A percentile compares a stretch with the other conserved stretches of the same genome.
These are phyloP conservation scores for Lentinula lateritia DNA, from an alignment of 768 basidiomycete species.

Conservation along the genomic window DNA sequence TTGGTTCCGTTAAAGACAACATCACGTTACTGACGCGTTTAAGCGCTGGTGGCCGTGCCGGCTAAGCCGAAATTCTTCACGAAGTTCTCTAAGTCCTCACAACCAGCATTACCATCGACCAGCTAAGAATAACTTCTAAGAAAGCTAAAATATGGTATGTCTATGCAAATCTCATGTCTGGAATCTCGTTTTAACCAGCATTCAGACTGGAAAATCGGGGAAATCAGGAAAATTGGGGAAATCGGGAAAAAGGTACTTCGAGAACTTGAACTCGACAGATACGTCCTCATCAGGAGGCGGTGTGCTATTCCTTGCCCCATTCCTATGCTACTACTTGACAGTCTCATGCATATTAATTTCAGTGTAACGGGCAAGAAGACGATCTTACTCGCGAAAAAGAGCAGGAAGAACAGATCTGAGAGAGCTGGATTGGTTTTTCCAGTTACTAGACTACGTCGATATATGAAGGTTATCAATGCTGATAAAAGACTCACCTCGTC, in stretches of 20 bases:
- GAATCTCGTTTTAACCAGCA: background rate
- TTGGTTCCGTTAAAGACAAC: background rate
- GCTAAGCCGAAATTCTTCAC: background rate
- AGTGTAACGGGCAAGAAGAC: background rate
- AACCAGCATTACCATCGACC: background rate
- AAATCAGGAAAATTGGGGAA: background rate
- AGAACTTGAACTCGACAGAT: no score
- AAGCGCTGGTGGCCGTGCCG: background rate
- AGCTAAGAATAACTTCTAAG: background rate
- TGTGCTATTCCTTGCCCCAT: no score
- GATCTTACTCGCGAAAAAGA: background rate
- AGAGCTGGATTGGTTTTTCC: conserved; percentile 69
- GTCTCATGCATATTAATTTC: background rate
- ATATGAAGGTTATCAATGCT: conserved; percentile 43
- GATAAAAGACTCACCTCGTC: background rate
- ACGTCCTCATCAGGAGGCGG: no score
- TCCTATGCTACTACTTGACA: no score
- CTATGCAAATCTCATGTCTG: background rate
- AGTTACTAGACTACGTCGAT: conserved; percentile 78
- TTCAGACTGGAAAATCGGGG: background rate
- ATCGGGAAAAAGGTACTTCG: background rate
- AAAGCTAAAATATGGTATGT: background rate
- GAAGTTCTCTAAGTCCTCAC: background rate
- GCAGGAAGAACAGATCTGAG: conserved; percentile 24
- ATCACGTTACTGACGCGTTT: background rate